Base-by-base conservation (phyloP, 208 protist genomes). In the Trypanosomatidae sp. region DNA sequence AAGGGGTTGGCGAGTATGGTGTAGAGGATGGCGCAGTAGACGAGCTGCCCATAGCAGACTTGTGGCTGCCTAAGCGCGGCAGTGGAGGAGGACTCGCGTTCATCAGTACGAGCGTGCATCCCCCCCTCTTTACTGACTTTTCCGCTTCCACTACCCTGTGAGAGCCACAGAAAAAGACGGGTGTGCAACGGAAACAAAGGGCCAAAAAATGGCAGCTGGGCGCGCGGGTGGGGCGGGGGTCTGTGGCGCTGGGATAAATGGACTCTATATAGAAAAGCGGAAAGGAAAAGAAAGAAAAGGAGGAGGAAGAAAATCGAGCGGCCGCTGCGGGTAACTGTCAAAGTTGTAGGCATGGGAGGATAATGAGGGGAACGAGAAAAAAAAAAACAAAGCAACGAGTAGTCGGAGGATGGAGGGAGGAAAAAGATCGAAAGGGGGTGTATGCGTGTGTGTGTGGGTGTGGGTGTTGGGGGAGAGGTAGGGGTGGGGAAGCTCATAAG, bases 11-110 rank as follows among this genome's bases (percentile, higher is more conserved):
- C 22, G 56, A 39, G 10, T 43, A 17, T n/a, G 69, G 56, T 6
- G 25, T 66, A 22, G 56, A 59, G 36, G 70, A 25, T 36, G 69
- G 30, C 4, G 64, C 53, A 2, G 69, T 12, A 8, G 43, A 17
- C 6, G 75, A 39, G 52, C 53, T 62, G 12, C 55, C 46, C 55
- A 43, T 7, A 15, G 36, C 8, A 46, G 62, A 52, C 22, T 55
- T 52, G 70, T 75, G 75, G 10, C 75, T 69, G 49, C 75, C 75
- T 9, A 80, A 17, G 2, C 60, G 75, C 17, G 75, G 75, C 9
- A 80, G 69, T 7, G 64, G 69, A 22, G 75, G 75, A 0, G 69
- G 46, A 22, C 62, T 65, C 10, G 41, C 33, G 74, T 73, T 64
- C 74, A 79, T 79, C n/a, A 36, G 53, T 17, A n/a, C 46, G 43